phyloP scores from a whole-genome alignment of 169 alveolate species.

The Cryptosporidium bovis region DNA sequence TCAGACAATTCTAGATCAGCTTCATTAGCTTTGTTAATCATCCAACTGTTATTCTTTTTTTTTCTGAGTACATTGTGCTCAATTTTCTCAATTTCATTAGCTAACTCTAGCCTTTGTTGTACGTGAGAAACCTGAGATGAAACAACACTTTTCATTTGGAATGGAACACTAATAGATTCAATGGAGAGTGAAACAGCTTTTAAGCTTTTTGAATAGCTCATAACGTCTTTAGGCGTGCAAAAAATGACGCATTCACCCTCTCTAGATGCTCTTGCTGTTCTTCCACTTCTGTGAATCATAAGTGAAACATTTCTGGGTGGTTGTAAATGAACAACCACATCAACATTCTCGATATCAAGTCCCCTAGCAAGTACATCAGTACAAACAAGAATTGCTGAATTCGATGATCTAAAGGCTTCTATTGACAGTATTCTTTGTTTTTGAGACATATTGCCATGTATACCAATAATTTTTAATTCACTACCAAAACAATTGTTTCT shows the following conservation, averaged over 20 bases:
- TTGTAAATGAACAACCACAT: constrained; percentile 95
- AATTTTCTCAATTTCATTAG: constrained; percentile 76
- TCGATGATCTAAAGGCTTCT: constrained; percentile 79
- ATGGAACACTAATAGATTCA: constrained; percentile 18
- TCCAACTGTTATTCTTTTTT: constrained; percentile 74
- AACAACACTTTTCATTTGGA: constrained; percentile 7
- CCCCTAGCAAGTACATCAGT: constrained; percentile 98
- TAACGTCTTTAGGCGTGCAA: constrained; percentile 83
- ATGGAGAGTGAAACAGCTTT: constrained; percentile 46
- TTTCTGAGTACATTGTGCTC: constrained; percentile 67
- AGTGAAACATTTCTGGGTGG: constrained; percentile 94
- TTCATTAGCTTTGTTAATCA: constrained; percentile 73
- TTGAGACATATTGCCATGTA: constrained; percentile 84
- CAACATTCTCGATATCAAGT: constrained; percentile 96
- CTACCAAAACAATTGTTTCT: constrained; percentile 9
- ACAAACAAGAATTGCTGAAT: constrained; percentile 86
- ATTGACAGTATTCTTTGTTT: constrained; percentile 82
- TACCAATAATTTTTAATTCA: constrained; percentile 53
- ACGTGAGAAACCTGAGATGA: constrained; percentile 41
- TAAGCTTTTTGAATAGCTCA: constrained; percentile 46
- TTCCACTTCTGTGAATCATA: constrained; percentile 97
- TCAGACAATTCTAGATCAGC: constrained; percentile 79
- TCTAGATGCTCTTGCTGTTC: constrained; percentile 93
- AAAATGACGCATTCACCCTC: constrained; percentile 82
- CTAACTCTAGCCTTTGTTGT: constrained; percentile 74